Percentiles rank a stretch among this genome's conserved stretches.
Conservation (phyloP, 371 early-diverging fungal genomes). For the Dichotomocladium elegans region DNA sequence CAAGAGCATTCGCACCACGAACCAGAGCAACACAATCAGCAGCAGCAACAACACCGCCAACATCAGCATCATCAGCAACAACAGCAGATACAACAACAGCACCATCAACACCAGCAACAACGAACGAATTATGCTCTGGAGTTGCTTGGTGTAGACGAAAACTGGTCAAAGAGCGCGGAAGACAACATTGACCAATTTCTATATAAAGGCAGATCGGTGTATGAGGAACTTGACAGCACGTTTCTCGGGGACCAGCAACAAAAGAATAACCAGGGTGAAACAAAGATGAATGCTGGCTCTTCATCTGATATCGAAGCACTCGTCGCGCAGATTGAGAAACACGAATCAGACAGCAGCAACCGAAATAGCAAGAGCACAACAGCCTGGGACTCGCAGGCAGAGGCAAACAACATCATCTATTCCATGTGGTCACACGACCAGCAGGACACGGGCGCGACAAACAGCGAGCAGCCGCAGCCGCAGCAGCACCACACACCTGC, state of each 20-base stretch:
- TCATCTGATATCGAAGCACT: slow-evolving; percentile 5
- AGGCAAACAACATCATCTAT: background rate
- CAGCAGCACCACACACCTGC: slow-evolving; percentile 4
- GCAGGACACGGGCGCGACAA: background rate
- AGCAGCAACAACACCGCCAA: slow-evolving; percentile 1
- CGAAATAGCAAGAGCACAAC: too few species aligned
- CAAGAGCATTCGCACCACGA: too few species aligned
- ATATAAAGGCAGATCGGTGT: slow-evolving; percentile 1
- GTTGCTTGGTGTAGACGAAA: slow-evolving; percentile 6
- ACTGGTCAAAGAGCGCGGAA: slow-evolving; percentile 8
- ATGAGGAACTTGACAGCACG: background rate
- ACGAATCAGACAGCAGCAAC: background rate
- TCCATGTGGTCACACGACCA: slow-evolving; percentile 1
- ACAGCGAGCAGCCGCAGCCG: slow-evolving; percentile 1
- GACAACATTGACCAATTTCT: slow-evolving; percentile 8
- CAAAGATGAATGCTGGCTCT: background rate
- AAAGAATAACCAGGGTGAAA: background rate
- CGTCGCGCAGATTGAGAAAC: slow-evolving; percentile 9
- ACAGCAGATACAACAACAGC: slow-evolving; percentile 6
- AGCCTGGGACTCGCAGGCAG: background rate
- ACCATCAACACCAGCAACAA: slow-evolving; percentile 2
- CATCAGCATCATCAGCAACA: slow-evolving; percentile 5
- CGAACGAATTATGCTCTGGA: slow-evolving; percentile 4
- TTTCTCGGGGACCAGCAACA: slow-evolving; percentile 5
- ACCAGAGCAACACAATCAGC: background rate